Evolutionary conservation across 2,329 filamentous ascomycete species (phyloP), one percentile per base, ranked within the genome.

Genomic region (Stagonosporopsis vannaccii): DNA sequence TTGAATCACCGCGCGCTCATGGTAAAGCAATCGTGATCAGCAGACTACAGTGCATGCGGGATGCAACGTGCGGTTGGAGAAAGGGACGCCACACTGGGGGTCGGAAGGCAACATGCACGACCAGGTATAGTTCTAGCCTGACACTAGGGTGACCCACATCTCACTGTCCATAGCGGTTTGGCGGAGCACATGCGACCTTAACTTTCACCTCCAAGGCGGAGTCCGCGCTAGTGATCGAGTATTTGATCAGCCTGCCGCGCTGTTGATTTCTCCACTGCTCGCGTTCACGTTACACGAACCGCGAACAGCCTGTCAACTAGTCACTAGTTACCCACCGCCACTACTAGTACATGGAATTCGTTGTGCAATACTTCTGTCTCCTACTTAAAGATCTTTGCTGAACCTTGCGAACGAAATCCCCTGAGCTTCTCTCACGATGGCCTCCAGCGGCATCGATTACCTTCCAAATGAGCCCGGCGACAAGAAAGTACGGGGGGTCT

Each of bases 361-460:
- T 63, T 26, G 62, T 69, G 43, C 65, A 70, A 43, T 75, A 71
- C 57, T 75, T 74, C 57, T 68, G 63, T 35, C 70, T 75, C 30
- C 69, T 74, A 47, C 70, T 75, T 61, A 73, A 75, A 61, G 61
- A 59, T 39, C 64, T 76, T 52, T 64, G 59, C 55, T 73, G 60
- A 71, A 48, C 54, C 50, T 51, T 28, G 37, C 25, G 43, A 28
- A 41, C 39, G 48, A 37, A 33, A 42, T 32, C 45, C 33, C 54
- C 41, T 22, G 23, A 41, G 30, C 33, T 44, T 40, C 39, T 42
- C 32, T 25, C 39, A 61, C 42, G 32, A 77, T 77, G 75, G 63
- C 75, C 26, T 76, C 75, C 22, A 67, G 69, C 30, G 69, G 69
- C 53, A 63, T 73, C 45, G 71, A 76, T 35, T 72, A 71, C 52